Percentiles rank a stretch among this genome's conserved stretches.
These are phyloP conservation scores for Pyracantha coccinea DNA, from an alignment of 331 rosid species.

Conservation along the genomic window DNA sequence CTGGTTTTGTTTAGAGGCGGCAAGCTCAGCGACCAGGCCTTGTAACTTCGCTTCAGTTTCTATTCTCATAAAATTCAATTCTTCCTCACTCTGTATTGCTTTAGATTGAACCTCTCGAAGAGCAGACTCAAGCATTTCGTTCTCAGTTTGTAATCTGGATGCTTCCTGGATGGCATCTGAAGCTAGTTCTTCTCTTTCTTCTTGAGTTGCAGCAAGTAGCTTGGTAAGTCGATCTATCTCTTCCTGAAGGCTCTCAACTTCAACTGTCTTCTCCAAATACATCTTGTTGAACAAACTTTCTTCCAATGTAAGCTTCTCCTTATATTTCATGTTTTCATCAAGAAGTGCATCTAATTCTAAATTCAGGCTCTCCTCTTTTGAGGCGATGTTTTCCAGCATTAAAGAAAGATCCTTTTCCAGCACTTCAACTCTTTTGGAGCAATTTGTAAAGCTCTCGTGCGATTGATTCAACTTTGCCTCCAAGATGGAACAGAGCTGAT, in stretches of 20 bases:
- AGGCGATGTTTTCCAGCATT: conserved; percentile 44
- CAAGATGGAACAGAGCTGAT: conserved; percentile 39
- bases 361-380: conserved; percentile 44
- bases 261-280: conserved; percentile 50
- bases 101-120: conserved; percentile 39
- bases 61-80: conserved; percentile 27
- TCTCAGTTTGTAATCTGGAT: conserved; percentile 38
- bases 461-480: conserved; percentile 52
- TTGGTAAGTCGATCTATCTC: conserved; percentile 43
- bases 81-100: conserved; percentile 29
- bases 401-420: conserved; percentile 39
- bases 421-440: conserved; percentile 42
- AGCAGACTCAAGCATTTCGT: conserved; percentile 39
- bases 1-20: conserved; percentile 33
- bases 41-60: conserved; percentile 45
- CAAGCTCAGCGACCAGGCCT: conserved; percentile 39
- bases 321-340: conserved; percentile 47
- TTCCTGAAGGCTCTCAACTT: conserved; percentile 55
- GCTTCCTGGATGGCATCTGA: conserved; percentile 48
- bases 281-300: conserved; percentile 46
- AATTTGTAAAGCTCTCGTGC: conserved; percentile 35
- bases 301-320: conserved; percentile 30
- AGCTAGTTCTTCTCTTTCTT: conserved; percentile 42
- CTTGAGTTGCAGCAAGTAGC: conserved; percentile 42
- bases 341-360: conserved; percentile 51